Evolutionary conservation across 768 basidiomycete genomes (phyloP), one percentile per base, ranked within the genome.

Genomic region (Amanita molliuscula): DNA sequence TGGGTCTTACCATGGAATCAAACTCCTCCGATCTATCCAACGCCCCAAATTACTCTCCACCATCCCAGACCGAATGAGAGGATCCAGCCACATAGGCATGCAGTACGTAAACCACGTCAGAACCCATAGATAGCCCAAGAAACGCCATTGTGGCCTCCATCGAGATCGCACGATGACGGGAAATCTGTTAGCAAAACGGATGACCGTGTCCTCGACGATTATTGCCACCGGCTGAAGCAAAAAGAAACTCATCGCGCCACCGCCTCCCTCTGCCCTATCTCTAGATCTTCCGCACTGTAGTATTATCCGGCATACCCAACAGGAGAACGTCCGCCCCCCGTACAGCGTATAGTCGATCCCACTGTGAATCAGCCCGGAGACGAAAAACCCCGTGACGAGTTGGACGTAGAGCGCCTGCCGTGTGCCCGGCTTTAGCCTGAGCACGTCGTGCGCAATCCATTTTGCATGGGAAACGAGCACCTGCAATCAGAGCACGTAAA

Each of bases 161-260:
- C 23, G 46, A 15, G 46, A 20, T 13, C 56, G 54, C n/a, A 48
- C 37, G 33, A 48, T 8, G 6, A 25, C 20, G 15, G 35, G 13
- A 33, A 15, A 36, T 34, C 34, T 37, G 25, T 42, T 55, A n/a
- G 33, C 47, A 29, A 20, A 28, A 48, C 47, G 26, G 47, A 61
- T 53, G 7, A 61, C 53, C 20, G 44, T 13, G 21, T 59, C 53
- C 44, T 67, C 67, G 28, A 61, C 31, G 10, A 58, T 58, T 21
- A 71, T 65, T 6, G 59, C 66, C 7, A 66, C 41, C 0, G 67
- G 62, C 54, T 70, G 68, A 40, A 64, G 51, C 42, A 62, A 45
- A 58, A 69, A 69, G 54, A 69, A 69, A 3, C 49, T 53, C 40
- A 71, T 58, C 8, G 62, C 56, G 15, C 60, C 56, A 16, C 56